Evolutionary conservation across 2,329 filamentous ascomycete genomes (phyloP).

Genomic region (Penicillium sp.): DNA sequence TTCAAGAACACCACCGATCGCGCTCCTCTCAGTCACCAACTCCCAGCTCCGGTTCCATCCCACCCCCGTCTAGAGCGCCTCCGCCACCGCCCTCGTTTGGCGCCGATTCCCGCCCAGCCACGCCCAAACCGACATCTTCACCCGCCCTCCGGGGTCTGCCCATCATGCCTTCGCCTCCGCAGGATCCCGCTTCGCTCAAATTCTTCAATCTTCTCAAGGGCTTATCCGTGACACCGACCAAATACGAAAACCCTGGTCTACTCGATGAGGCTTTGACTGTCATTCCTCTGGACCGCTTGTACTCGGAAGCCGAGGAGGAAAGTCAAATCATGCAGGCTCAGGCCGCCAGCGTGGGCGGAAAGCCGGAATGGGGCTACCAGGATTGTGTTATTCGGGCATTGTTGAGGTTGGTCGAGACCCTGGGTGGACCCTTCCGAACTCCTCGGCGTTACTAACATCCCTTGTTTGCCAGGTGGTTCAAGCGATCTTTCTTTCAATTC

Average conservation of each 20-base stretch:
- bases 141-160: conserved; percentile 57
- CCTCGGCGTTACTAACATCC: conserved; percentile 7
- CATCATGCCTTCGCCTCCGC: conserved; percentile 71
- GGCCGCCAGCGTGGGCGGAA: conserved; percentile 80
- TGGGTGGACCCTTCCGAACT: conserved; percentile 1
- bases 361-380: conserved; percentile 93
- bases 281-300: conserved; percentile 87
- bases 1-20: conserved; percentile 63
- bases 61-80: conserved; percentile 36
- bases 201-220: conserved; percentile 81
- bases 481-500: conserved; percentile 90
- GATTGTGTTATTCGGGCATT: conserved; percentile 91
- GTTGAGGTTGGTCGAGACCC: conserved; percentile 61
- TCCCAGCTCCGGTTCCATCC: conserved; percentile 31
- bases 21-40: conserved; percentile 59
- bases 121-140: conserved; percentile 33
- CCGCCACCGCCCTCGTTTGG: conserved; percentile 35
- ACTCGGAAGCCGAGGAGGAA: conserved; percentile 91
- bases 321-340: conserved; percentile 81
- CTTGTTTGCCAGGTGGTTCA: conserved; percentile 73
- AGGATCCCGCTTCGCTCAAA: conserved; percentile 67
- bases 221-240: conserved; percentile 81
- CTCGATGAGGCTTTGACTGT: conserved; percentile 85
- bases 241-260: conserved; percentile 94
- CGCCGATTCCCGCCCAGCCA: conserved; percentile 38